Base-by-base conservation (phyloP, 1,284 basidiomycete species). In the Chondrostereum purpureum region DNA sequence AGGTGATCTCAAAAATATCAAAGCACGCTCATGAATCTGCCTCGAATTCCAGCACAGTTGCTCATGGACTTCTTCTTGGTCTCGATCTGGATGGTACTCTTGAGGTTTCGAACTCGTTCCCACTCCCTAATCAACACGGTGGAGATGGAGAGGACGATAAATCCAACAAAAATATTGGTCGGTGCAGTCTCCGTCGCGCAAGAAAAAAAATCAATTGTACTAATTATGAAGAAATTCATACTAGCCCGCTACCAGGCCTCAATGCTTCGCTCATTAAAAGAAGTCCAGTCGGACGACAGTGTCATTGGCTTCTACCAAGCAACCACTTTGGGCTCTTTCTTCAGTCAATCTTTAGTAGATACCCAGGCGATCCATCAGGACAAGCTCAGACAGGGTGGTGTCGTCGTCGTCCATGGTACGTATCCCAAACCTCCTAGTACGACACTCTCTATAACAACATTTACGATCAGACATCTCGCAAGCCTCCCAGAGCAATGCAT, bases 221-320 rank as follows among this genome's bases (percentile, higher is more conserved):
- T n/a, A n/a, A n/a, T n/a, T n/a, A n/a, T n/a, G n/a, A n/a, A n/a
- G n/a, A n/a, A n/a, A n/a, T n/a, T n/a, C n/a, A n/a, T n/a, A n/a
- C n/a, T 53, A 90, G 88, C 75, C 42, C 81, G 85, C 34, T 94
- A 94, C 65, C 91, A 93, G 60, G 70, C 78, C 23, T 78, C 85
- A 47, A 92, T 95, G 88, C 72, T 95, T 41, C 81, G 85, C 44
- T 84, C 90, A 34, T 69, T 95, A 59, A 86, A 88, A 58, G 91
- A 97, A 62, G 92, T 98, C 49, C 89, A 92, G 62, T 83, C 88
- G 45, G 94, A 97, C 60, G 93, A 95, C 63, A 92, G 88, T 56
- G 81, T 96, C 40, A 90, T 99, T 47, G 96, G 96, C 37, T 92
- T 97, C 66, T 99, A 99, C 73, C 92, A 96, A 64, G 88, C 87